Percentiles rank a stretch among this genome's conserved stretches.
phyloP scores from a whole-genome alignment of 768 basidiomycete species.

The Pleurotus pulmonarius region DNA sequence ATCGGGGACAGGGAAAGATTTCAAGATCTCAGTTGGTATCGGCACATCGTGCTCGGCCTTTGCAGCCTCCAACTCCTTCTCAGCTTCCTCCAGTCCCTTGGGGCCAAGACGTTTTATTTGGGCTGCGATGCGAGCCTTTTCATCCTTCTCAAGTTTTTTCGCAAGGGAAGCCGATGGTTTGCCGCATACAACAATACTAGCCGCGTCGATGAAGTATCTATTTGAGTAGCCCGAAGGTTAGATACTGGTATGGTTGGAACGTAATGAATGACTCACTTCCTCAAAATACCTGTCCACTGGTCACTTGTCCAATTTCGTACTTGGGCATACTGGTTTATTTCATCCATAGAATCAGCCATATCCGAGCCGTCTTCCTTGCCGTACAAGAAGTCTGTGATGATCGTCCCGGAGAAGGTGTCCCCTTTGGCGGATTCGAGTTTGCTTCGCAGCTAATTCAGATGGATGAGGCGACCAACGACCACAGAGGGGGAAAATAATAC shows the following conservation, averaged over 20 bases:
- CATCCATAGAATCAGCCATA: slow-evolving; percentile 67
- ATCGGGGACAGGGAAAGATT: slow-evolving; percentile 85
- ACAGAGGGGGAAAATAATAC: slow-evolving; percentile 25
- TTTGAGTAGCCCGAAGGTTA: not conserved
- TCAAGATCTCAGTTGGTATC: slow-evolving; percentile 79
- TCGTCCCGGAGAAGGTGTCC: slow-evolving; percentile 68
- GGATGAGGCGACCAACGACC: slow-evolving; percentile 5
- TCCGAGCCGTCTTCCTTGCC: slow-evolving; percentile 81
- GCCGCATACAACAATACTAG: slow-evolving; percentile 75
- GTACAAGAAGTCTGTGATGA: slow-evolving; percentile 86
- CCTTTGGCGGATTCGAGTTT: slow-evolving; percentile 81
- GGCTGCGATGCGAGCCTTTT: slow-evolving; percentile 69
- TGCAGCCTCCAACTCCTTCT: slow-evolving; percentile 68
- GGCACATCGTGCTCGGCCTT: slow-evolving; percentile 83
- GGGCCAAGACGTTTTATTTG: slow-evolving; percentile 73
- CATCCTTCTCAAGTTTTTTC: slow-evolving; percentile 74
- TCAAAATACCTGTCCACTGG: slow-evolving; percentile 76
- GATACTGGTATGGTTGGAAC: no score
- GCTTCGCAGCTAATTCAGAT: slow-evolving; percentile 63
- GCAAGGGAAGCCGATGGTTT: slow-evolving; percentile 86
- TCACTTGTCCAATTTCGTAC: slow-evolving; percentile 69
- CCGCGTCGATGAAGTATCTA: slow-evolving; percentile 78
- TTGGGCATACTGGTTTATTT: slow-evolving; percentile 65
- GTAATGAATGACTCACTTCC: slow-evolving; percentile 45
- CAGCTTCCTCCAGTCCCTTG: slow-evolving; percentile 72